Percentiles rank a stretch among this genome's conserved stretches.
Conservation (phyloP, 495 filamentous ascomycete genomes). For the Aspergillus diversus region DNA sequence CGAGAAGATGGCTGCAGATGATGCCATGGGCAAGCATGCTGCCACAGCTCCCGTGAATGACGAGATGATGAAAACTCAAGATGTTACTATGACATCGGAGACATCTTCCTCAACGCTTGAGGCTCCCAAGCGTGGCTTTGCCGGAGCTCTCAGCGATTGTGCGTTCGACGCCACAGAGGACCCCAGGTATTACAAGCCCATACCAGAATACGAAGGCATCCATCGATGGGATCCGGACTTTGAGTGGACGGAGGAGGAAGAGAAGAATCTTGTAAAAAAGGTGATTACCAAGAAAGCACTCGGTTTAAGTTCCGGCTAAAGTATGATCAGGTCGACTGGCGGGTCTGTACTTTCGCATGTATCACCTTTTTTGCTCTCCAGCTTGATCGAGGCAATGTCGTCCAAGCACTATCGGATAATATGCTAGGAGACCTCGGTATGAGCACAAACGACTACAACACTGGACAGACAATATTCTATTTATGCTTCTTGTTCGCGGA, state of each 20-base stretch:
- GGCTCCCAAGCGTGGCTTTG: slow-evolving; percentile 16
- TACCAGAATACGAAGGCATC: slow-evolving; percentile 65
- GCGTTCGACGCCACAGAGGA: slow-evolving; percentile 49
- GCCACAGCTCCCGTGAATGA: slow-evolving; percentile 12
- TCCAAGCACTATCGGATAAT: slow-evolving; percentile 72
- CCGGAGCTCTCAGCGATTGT: slow-evolving; percentile 28
- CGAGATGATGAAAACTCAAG: slow-evolving; percentile 19
- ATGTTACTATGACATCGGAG: slow-evolving; percentile 12
- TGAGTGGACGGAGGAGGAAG: slow-evolving; percentile 71
- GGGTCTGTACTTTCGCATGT: slow-evolving; percentile 67
- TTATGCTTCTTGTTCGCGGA: slow-evolving; percentile 68
- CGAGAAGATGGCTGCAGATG: slow-evolving; percentile 24
- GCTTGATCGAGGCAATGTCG: slow-evolving; percentile 76
- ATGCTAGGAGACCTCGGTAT: slow-evolving; percentile 63
- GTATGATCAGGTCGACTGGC: slow-evolving; percentile 51
- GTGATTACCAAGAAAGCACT: slow-evolving; percentile 32
- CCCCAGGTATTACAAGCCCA: slow-evolving; percentile 58
- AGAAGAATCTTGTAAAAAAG: slow-evolving; percentile 68
- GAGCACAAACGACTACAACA: slow-evolving; percentile 77
- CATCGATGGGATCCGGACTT: slow-evolving; percentile 78
- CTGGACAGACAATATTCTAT: slow-evolving; percentile 74
- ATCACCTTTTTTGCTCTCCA: slow-evolving; percentile 85
- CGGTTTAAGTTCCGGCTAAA: slow-evolving; percentile 11
- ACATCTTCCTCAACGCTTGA: slow-evolving; percentile 33
- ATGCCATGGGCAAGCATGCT: slow-evolving; percentile 13